A percentile compares a stretch with the other conserved stretches of the same genome.
These are phyloP conservation scores for Leccinum griseonigrum DNA, from an alignment of 1,284 basidiomycete genomes.

Conservation along the genomic window DNA sequence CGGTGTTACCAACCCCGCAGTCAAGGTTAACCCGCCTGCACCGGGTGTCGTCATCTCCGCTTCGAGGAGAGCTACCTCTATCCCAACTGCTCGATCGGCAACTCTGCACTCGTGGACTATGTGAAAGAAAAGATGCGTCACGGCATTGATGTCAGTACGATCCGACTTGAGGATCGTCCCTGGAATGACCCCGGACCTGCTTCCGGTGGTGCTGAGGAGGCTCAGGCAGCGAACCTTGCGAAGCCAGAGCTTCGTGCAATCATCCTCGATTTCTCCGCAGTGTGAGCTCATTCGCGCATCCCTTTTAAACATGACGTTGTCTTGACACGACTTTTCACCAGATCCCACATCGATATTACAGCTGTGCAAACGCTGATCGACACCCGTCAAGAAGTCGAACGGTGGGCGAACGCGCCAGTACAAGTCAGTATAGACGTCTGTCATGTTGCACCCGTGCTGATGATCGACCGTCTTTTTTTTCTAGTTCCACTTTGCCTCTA, in stretches of 20 bases:
- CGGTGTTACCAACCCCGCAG: slow-evolving; percentile 64
- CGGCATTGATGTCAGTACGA: slow-evolving; percentile 67
- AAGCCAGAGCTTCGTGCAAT: slow-evolving; percentile 80
- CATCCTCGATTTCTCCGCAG: slow-evolving; percentile 87
- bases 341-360: slow-evolving; percentile 82
- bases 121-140: slow-evolving; percentile 79
- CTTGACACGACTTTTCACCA: slow-evolving; percentile 28
- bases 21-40: slow-evolving; percentile 77
- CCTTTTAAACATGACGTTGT: neutral
- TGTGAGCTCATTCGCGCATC: slow-evolving; percentile 49
- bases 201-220: slow-evolving; percentile 44
- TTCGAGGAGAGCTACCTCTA: slow-evolving; percentile 94
- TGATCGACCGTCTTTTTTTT: neutral
- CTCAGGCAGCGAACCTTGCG: slow-evolving; percentile 51
- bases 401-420: slow-evolving; percentile 80
- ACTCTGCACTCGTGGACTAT: slow-evolving; percentile 76
- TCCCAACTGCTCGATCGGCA: slow-evolving; percentile 85
- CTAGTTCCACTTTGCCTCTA: slow-evolving; percentile 84
- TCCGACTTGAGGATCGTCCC: slow-evolving; percentile 73
- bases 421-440: slow-evolving; percentile 48
- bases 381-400: slow-evolving; percentile 81
- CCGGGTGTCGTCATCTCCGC: slow-evolving; percentile 89
- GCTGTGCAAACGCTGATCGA: slow-evolving; percentile 91
- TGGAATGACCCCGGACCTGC: slow-evolving; percentile 94
- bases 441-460: neutral